These are phyloP conservation scores for Carpinus fangiana DNA, from an alignment of 306 rosid genomes.

Conservation along the genomic window DNA sequence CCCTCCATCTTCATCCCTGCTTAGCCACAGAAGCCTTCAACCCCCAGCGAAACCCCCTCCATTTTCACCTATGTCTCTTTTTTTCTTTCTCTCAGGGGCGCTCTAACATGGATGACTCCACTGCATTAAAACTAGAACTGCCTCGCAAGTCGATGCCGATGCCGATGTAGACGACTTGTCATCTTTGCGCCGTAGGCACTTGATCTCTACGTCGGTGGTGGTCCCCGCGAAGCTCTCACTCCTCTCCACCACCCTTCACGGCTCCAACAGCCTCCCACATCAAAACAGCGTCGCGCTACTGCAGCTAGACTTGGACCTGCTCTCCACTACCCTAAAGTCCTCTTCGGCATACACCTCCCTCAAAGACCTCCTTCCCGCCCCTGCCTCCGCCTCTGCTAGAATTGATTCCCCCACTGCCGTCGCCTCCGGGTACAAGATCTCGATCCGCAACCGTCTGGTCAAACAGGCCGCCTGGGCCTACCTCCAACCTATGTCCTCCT, in stretches of 20 bases:
- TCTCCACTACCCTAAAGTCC: conserved; percentile 13
- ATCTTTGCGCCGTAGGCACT: conserved; percentile 52
- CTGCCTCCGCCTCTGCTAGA: too few species aligned
- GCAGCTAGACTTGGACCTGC: conserved; percentile 30
- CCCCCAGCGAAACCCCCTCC: too few species aligned
- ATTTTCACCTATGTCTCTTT: not conserved
- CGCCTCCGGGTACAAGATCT: conserved; percentile 51
- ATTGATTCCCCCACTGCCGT: conserved; percentile 22
- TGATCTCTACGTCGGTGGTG: conserved; percentile 44
- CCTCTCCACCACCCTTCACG: conserved; percentile 23
- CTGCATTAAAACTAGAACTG: conserved; percentile 6
- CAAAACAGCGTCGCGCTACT: conserved; percentile 24
- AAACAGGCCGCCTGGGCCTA: conserved; percentile 97
- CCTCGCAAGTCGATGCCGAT: not conserved
- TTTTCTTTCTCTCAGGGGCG: not conserved
- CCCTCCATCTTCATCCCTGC: too few species aligned
- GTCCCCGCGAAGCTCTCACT: conserved; percentile 30
- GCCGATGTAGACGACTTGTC: conserved; percentile 14
- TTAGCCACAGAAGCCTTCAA: too few species aligned
- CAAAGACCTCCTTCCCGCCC: conserved; percentile 55
- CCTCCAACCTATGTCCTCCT: conserved; percentile 80
- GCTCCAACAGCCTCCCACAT: conserved; percentile 35
- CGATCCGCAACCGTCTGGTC: conserved; percentile 71
- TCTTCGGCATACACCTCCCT: conserved; percentile 60
- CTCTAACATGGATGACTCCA: conserved; percentile 34